phyloP scores from a whole-genome alignment of 163 green algal genomes.

The Prototheca wickerhamii region DNA sequence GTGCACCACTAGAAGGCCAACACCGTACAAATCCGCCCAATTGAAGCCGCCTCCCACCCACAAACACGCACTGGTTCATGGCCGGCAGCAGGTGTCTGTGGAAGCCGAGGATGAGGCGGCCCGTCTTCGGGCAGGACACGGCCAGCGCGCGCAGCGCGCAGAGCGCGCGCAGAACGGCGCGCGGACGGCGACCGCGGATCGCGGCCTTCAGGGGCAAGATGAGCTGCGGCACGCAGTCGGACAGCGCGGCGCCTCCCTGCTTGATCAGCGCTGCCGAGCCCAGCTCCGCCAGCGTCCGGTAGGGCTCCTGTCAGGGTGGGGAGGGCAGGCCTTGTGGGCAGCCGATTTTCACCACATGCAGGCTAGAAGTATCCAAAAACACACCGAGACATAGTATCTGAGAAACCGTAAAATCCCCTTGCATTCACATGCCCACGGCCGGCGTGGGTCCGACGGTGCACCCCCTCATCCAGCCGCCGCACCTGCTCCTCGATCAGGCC shows the following conservation, averaged over 20 bases:
- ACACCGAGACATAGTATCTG: no score
- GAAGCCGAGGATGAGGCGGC: slow-evolving; percentile 14
- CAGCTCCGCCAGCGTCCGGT: slow-evolving; percentile 9
- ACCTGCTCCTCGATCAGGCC: slow-evolving; percentile 19
- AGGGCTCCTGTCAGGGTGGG: slow-evolving; percentile 14
- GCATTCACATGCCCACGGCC: background rate
- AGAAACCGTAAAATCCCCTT: no score
- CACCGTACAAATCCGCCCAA: background rate
- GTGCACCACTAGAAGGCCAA: no score
- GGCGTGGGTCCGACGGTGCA: background rate
- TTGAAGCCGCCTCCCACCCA: background rate
- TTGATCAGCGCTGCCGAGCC: slow-evolving; percentile 11
- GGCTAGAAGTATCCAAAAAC: no score
- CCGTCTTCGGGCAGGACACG: background rate
- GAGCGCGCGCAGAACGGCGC: background rate
- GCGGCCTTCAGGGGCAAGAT: slow-evolving; percentile 12
- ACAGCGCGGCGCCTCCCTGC: background rate
- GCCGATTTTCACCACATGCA: no score
- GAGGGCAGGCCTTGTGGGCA: no score
- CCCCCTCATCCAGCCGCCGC: background rate
- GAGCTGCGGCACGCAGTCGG: slow-evolving; percentile 18
- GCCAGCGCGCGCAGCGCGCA: background rate
- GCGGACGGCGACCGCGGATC: background rate
- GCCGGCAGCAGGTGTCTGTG: slow-evolving; percentile 20
- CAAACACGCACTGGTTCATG: background rate